Evolutionary conservation across 306 rosid species (phyloP).

Genomic region (Quillaja saponaria): DNA sequence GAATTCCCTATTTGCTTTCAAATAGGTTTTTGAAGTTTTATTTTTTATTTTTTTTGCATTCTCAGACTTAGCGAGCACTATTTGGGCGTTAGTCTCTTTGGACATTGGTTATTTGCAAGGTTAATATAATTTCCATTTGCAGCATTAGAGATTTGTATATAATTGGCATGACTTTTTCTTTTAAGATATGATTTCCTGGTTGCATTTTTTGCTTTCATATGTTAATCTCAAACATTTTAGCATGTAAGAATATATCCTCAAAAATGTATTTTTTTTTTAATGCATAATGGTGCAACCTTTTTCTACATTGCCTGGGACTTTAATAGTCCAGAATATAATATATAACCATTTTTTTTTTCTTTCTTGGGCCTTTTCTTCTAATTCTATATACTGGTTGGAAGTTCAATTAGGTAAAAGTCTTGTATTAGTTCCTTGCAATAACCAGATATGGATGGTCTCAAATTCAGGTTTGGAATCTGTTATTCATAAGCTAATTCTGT

Average conservation of each 20-base stretch:
- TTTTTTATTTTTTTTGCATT: constrained; percentile 27
- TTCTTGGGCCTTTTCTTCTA: neutral
- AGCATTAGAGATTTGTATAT: constrained; percentile 15
- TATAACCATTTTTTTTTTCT: neutral
- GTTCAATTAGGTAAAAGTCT: neutral
- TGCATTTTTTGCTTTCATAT: too few relatives aligned
- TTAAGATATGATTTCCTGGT: too few relatives aligned
- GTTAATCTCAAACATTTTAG: too few relatives aligned
- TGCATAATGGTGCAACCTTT: too few relatives aligned
- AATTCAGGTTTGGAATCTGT: constrained; percentile 21
- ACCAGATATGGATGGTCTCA: constrained; percentile 25
- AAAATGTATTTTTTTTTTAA: too few relatives aligned
- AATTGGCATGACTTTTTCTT: neutral
- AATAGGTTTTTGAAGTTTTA: constrained; percentile 17
- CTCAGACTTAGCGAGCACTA: constrained; percentile 45
- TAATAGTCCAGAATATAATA: too few relatives aligned
- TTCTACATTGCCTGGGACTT: too few relatives aligned
- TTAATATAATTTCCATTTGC: constrained; percentile 29
- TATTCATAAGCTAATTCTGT: constrained; percentile 27
- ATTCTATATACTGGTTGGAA: neutral
- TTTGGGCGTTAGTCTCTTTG: constrained; percentile 36
- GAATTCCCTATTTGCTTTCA: constrained; percentile 28
- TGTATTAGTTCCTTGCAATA: constrained; percentile 21
- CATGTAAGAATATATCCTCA: too few relatives aligned
- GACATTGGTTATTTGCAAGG: constrained; percentile 45